phyloP scores from a whole-genome alignment of 2,329 filamentous ascomycete genomes.

The Knufia fluminis region DNA sequence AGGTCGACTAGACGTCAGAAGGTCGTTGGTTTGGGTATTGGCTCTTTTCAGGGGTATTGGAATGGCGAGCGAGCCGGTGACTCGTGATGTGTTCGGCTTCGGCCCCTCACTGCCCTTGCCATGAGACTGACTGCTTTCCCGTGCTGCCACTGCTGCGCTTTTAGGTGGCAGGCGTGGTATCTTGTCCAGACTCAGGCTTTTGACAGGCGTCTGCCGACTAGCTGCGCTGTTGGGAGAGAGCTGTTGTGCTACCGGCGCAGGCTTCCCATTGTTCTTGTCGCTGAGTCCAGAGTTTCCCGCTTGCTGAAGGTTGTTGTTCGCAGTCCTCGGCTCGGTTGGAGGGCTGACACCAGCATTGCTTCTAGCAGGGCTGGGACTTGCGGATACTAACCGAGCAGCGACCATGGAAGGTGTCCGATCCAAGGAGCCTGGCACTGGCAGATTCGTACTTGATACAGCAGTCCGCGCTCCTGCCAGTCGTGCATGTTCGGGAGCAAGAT shows the following conservation, averaged over 20 bases:
- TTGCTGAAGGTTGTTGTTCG: neutral
- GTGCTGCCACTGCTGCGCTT: neutral
- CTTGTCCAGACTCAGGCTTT: neutral
- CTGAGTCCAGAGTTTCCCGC: neutral
- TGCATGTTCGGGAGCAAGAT: neutral
- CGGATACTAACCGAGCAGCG: slow-evolving; percentile 3
- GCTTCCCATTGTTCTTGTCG: neutral
- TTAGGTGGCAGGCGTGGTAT: neutral
- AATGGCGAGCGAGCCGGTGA: neutral
- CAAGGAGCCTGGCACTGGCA: neutral
- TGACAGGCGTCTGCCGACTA: neutral
- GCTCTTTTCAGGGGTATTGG: neutral
- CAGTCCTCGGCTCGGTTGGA: neutral
- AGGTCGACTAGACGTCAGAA: neutral
- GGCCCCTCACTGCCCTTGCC: neutral
- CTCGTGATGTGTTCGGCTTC: neutral
- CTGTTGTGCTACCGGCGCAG: neutral
- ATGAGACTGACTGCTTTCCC: neutral
- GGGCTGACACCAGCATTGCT: neutral
- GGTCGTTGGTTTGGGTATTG: neutral
- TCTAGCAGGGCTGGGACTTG: slow-evolving; percentile 8
- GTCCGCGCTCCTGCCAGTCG: neutral
- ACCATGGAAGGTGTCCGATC: neutral
- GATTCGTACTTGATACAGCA: neutral
- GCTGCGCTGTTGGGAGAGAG: neutral